These are phyloP conservation scores for Cutaneotrichosporon sp. DNA, from an alignment of 1,284 basidiomycete species.

Conservation along the genomic window DNA sequence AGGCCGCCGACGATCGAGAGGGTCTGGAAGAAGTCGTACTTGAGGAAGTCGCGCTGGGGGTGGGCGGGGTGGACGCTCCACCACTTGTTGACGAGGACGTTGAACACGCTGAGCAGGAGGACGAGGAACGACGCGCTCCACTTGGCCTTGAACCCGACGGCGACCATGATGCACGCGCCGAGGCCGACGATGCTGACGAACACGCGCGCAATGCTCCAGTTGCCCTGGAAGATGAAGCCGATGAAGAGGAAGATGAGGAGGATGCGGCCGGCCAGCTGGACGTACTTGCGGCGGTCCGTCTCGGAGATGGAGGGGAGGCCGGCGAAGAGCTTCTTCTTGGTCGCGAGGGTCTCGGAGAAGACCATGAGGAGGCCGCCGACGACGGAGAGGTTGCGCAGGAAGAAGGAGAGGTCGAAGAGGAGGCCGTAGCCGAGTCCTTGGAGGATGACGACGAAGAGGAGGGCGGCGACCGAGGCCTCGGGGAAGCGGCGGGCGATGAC, in stretches of 20 bases:
- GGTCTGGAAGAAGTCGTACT: constrained; percentile 80
- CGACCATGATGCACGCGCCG: constrained; percentile 95
- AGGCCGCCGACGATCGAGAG: constrained; percentile 96
- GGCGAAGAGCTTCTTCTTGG: constrained; percentile 84
- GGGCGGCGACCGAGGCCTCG: constrained; percentile 84
- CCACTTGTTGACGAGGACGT: constrained; percentile 99
- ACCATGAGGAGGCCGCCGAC: constrained; percentile 96
- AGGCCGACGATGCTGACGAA: constrained; percentile 85
- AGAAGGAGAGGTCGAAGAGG: constrained; percentile 98
- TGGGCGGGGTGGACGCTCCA: constrained; percentile 93
- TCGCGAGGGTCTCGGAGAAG: constrained; percentile 90
- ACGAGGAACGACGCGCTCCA: constrained; percentile 99
- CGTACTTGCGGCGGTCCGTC: constrained; percentile 97
- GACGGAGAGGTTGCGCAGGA: constrained; percentile 92
- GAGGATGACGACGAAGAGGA: constrained; percentile 86
- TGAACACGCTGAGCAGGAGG: constrained; percentile 87
- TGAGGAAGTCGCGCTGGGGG: constrained; percentile 96
- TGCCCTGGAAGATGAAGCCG: constrained; percentile 92
- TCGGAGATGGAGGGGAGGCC: constrained; percentile 89
- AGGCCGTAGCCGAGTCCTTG: constrained; percentile 95
- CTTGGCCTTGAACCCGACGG: constrained; percentile 98
- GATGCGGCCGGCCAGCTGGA: constrained; percentile 94
- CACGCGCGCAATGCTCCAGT: constrained; percentile 82
- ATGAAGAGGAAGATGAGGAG: constrained; percentile 99
- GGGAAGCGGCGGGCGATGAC: constrained; percentile 87